Evolutionary conservation across 306 rosid species (phyloP).

Genomic region (Spatholobus suberectus): DNA sequence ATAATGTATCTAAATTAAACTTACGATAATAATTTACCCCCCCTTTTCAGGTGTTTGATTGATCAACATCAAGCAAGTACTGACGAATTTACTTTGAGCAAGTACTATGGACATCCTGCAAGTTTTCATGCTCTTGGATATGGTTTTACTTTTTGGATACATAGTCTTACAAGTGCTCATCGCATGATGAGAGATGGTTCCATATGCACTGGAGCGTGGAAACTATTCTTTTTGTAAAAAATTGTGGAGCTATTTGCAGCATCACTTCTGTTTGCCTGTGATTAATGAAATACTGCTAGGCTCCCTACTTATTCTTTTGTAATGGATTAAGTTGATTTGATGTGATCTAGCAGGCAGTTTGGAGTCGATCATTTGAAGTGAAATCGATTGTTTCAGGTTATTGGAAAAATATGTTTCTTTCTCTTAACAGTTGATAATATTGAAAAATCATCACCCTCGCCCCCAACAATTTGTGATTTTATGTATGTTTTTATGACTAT

Average conservation of each 20-base stretch:
- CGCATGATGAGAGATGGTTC: background rate
- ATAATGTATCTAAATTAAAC: background rate
- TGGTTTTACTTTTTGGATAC: background rate
- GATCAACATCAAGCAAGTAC: slow-evolving; percentile 29
- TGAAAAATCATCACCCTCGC: background rate
- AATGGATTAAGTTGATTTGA: background rate
- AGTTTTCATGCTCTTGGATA: background rate
- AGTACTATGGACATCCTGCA: slow-evolving; percentile 14
- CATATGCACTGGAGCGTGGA: background rate
- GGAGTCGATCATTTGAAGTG: background rate
- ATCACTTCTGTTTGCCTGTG: background rate
- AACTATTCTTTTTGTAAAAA: slow-evolving; percentile 22
- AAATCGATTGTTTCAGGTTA: background rate
- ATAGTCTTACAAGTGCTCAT: background rate
- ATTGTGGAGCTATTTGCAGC: background rate
- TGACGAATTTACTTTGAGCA: slow-evolving; percentile 28
- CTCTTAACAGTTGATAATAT: background rate
- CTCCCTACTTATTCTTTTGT: slow-evolving; percentile 19
- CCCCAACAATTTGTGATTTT: background rate
- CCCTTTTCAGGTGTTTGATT: slow-evolving; percentile 48
- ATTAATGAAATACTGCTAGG: background rate
- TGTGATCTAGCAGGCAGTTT: background rate
- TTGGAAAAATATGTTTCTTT: background rate
- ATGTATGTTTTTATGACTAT: background rate
- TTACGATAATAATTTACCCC: no score